Base-by-base conservation (phyloP, 163 green algal species). In the Smithsoniella earleae region DNA sequence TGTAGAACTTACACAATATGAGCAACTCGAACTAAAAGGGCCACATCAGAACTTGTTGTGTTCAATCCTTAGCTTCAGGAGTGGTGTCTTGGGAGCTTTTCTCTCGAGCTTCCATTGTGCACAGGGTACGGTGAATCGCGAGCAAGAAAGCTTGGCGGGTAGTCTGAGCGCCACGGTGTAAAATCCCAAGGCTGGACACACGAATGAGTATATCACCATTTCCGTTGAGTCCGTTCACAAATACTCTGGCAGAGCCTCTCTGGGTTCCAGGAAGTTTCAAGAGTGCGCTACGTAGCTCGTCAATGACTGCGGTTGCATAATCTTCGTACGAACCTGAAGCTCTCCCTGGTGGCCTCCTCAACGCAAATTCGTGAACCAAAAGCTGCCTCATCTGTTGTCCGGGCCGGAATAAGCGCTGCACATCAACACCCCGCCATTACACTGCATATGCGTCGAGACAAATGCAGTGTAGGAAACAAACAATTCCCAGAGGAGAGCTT, bases 61-160 rank as follows among this genome's bases (percentile, higher is more conserved):
- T n/a, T n/a, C n/a, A n/a, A n/a, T n/a, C n/a, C n/a, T n/a, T n/a
- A n/a, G n/a, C n/a, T n/a, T n/a, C n/a, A n/a, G n/a, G n/a, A n/a
- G n/a, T n/a, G n/a, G n/a, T n/a, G n/a, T n/a, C n/a, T n/a, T n/a
- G n/a, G n/a, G n/a, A n/a, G n/a, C n/a, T n/a, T n/a, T n/a, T n/a
- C n/a, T n/a, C n/a, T n/a, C n/a, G n/a, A n/a, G n/a, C n/a, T n/a
- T 69, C 58, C 31, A 36, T 16, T 28, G 58, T 34, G 58, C 58
- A 38, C n/a, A 69, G 58, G 58, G 58, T 31, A n/a, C 20, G 40
- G 25, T 69, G 25, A 43, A 69, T 69, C 16, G 58, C 58, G 22
- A 69, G 58, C 5, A 69, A 69, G 43, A 69, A 69, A 5, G 27
- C 34, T 69, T 69, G 58, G 27, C 58, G 1, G 4, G 31, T 69